phyloP scores from a whole-genome alignment of 352 stramenopile species.

The Pythium oligandrum region DNA sequence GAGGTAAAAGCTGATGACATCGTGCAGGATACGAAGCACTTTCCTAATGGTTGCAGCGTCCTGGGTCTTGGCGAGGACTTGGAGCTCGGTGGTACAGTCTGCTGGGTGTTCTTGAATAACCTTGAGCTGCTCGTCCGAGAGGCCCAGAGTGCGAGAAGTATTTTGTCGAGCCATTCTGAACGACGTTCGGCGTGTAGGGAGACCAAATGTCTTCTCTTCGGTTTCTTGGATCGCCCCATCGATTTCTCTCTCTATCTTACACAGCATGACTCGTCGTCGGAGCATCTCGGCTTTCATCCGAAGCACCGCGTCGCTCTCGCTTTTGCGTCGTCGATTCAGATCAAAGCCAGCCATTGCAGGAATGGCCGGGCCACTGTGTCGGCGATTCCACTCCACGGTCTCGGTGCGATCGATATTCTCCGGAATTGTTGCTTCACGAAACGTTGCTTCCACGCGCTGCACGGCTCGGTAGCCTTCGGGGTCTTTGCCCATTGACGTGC shows the following conservation, averaged over 20 bases:
- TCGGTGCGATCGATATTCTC: no score
- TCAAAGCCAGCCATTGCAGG: constrained; percentile 1
- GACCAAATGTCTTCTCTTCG: constrained; percentile 7
- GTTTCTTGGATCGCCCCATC: constrained; percentile 62
- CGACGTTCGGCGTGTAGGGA: constrained; percentile 13
- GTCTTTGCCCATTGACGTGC: neutral
- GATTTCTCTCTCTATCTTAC: constrained; percentile 74
- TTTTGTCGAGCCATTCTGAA: no score
- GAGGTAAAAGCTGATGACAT: constrained; percentile 66
- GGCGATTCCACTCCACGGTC: neutral
- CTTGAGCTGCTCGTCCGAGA: constrained; percentile 48
- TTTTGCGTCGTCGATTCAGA: constrained; percentile 55
- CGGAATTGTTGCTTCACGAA: constrained; percentile 9
- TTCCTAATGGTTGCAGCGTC: constrained; percentile 24
- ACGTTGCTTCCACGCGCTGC: constrained; percentile 17
- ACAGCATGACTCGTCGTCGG: constrained; percentile 50
- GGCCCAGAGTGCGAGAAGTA: constrained; percentile 8
- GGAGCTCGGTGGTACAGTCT: constrained; percentile 57
- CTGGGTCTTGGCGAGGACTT: constrained; percentile 24
- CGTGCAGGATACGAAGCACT: constrained; percentile 58
- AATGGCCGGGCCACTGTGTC: neutral
- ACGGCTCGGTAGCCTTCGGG: constrained; percentile 5
- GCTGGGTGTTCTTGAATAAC: constrained; percentile 53
- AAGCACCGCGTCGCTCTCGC: constrained; percentile 53
- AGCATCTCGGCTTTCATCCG: constrained; percentile 57